phyloP scores from a whole-genome alignment of 768 basidiomycete genomes.

The Naganishia onofrii region DNA sequence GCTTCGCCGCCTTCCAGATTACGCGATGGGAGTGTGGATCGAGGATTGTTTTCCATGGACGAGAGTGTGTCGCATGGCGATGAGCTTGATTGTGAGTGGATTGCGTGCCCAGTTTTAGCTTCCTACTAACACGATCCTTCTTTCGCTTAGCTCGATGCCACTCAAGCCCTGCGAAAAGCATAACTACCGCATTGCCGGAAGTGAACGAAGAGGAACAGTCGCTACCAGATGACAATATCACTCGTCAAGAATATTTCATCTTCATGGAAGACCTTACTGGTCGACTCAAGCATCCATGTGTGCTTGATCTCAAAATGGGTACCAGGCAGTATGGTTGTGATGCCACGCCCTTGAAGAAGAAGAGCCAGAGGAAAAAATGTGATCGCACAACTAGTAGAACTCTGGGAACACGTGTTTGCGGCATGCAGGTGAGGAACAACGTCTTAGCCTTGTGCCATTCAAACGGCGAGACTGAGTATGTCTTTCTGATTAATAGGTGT shows the following conservation, averaged over 20 bases:
- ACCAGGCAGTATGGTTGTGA: constrained; percentile 97
- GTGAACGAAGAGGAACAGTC: constrained; percentile 7
- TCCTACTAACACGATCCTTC: not conserved
- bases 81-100: constrained; percentile 9
- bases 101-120: not conserved
- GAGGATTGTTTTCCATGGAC: constrained; percentile 30
- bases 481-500: constrained; percentile 63
- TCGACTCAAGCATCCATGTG: constrained; percentile 82
- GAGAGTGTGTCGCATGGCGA: constrained; percentile 24
- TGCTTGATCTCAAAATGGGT: constrained; percentile 99
- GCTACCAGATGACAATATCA: constrained; percentile 52
- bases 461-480: not conserved
- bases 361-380: constrained; percentile 97
- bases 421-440: constrained; percentile 81
- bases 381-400: constrained; percentile 89
- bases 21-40: constrained; percentile 22
- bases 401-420: constrained; percentile 89
- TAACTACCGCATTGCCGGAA: constrained; percentile 2
- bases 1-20: constrained; percentile 1
- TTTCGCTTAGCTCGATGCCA: not conserved
- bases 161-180: constrained; percentile 5
- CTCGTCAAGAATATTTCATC: constrained; percentile 95
- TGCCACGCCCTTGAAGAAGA: constrained; percentile 86
- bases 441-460: not conserved
- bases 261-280: constrained; percentile 99